phyloP scores from a whole-genome alignment of 2,329 filamentous ascomycete species.

The Pyricularia sp. region DNA sequence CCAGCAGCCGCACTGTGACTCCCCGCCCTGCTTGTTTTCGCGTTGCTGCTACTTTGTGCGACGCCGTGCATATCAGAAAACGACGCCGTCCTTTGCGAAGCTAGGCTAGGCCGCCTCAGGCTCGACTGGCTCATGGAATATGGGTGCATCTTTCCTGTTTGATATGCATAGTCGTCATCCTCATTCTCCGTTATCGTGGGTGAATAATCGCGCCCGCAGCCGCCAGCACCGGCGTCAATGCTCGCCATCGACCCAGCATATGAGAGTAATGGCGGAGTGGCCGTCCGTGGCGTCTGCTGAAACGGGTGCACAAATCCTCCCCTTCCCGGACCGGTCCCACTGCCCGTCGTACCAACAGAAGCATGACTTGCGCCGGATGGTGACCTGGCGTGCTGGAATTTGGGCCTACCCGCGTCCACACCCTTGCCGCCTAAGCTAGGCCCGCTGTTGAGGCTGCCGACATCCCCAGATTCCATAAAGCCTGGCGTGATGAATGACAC shows the following conservation, averaged over 20 bases:
- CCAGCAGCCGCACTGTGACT: neutral
- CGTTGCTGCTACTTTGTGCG: neutral
- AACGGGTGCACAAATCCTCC: conserved; percentile 53
- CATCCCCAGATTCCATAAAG: conserved; percentile 12
- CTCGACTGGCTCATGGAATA: conserved; percentile 17
- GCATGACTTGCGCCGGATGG: conserved; percentile 48
- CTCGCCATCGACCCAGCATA: conserved; percentile 45
- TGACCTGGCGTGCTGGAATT: conserved; percentile 47
- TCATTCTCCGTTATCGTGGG: conserved; percentile 46
- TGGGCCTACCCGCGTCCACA: conserved; percentile 18
- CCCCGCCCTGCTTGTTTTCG: neutral
- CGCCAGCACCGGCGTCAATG: conserved; percentile 11
- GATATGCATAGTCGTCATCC: conserved; percentile 23
- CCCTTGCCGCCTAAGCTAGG: conserved; percentile 10
- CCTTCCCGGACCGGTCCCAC: conserved; percentile 31
- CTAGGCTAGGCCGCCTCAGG: conserved; percentile 26
- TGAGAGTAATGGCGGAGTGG: conserved; percentile 45
- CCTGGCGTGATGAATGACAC: conserved; percentile 30
- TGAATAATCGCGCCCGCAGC: conserved; percentile 38
- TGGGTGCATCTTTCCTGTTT: conserved; percentile 10
- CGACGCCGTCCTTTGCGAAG: conserved; percentile 29
- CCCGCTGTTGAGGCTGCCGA: conserved; percentile 8
- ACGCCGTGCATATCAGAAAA: conserved; percentile 26
- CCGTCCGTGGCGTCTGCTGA: conserved; percentile 52
- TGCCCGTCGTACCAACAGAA: conserved; percentile 45